A percentile compares a stretch with the other conserved stretches of the same genome.
phyloP scores from a whole-genome alignment of 2,329 filamentous ascomycete genomes.

The Xylariaceae sp. region DNA sequence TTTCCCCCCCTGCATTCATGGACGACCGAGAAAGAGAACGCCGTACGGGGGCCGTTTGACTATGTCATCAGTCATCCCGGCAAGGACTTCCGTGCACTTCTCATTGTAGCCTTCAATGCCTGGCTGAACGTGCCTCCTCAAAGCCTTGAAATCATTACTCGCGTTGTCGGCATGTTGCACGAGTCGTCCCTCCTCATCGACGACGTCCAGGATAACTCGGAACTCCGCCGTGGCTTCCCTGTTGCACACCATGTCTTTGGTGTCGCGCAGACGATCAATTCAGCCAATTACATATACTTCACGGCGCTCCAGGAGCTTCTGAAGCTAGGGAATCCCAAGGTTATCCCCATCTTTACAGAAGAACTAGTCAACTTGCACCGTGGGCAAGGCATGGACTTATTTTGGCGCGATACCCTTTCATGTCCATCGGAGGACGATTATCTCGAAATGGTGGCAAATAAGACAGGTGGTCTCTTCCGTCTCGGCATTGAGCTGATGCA shows the following conservation, averaged over 20 bases:
- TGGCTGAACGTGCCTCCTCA: slow-evolving; percentile 78
- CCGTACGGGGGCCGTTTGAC: slow-evolving; percentile 79
- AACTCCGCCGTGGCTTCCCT: slow-evolving; percentile 78
- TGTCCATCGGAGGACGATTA: slow-evolving; percentile 89
- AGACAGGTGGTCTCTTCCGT: slow-evolving; percentile 86
- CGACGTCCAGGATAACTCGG: slow-evolving; percentile 84
- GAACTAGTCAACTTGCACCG: slow-evolving; percentile 85
- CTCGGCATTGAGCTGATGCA: slow-evolving; percentile 89
- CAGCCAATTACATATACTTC: slow-evolving; percentile 90
- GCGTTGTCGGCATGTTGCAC: slow-evolving; percentile 84
- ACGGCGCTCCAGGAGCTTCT: slow-evolving; percentile 76
- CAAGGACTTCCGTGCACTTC: slow-evolving; percentile 82
- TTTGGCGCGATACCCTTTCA: slow-evolving; percentile 85
- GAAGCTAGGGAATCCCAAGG: slow-evolving; percentile 70
- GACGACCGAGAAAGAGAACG: slow-evolving; percentile 77
- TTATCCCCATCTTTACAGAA: slow-evolving; percentile 77
- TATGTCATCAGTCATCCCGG: slow-evolving; percentile 81
- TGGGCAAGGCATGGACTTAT: slow-evolving; percentile 90
- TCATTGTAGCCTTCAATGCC: slow-evolving; percentile 81
- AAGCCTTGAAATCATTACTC: slow-evolving; percentile 76
- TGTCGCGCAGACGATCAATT: slow-evolving; percentile 87
- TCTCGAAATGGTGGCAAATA: slow-evolving; percentile 92
- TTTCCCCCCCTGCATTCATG: slow-evolving; percentile 62
- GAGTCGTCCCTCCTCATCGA: slow-evolving; percentile 84
- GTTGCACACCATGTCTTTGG: slow-evolving; percentile 88